Base-by-base conservation (phyloP, 495 filamentous ascomycete genomes). In the Cryomyces minteri region DNA sequence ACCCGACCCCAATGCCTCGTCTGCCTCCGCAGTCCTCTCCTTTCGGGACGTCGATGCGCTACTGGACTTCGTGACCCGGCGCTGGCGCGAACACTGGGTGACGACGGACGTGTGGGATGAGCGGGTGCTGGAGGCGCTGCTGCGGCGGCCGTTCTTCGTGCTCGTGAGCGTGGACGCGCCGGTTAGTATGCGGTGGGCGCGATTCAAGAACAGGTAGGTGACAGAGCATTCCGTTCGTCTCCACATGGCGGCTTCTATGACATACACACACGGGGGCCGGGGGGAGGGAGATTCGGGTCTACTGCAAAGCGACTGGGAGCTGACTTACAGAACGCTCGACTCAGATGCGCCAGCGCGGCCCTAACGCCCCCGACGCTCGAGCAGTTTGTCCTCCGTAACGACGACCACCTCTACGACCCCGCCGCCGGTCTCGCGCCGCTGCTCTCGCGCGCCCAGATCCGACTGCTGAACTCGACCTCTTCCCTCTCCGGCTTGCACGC, bases 121-220 rank as follows among this genome's bases (percentile, higher is more conserved):
- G 31, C 48, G 48, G 1, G 69, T 79, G 6, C 66, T 94, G 2
- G 82, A 94, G 50, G 65, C 72, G 8, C 76, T 95, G 33, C 60
- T 74, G 33, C 69, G 78, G 28, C 77, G 90, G 9, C 90, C 90
- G 1, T 94, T 90, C 64, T 98, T 96, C 64, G 71, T 98, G 43
- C 73, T 96, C 11, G 70, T 96, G 48, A 87, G 82, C 57, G 75
- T 98, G 39, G 88, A 96, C 58, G 90, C 88, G 3, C 90, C 90
- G 1, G 68, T 94, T 9, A 76, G 70, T 46, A 67, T 85, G 28
- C 77, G 90, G 45, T 95, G 84, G 83, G 70, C 73, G 51, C 76
- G 88, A 41, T 85, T 73, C 54, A 66, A 65, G 33, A 62, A 69
- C 33, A 67, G 73, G 75, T 77, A 54, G 30, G 44, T 32, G 32